Evolutionary conservation across 257 asterid genomes (phyloP).

Genomic region (Echites panduratus): DNA sequence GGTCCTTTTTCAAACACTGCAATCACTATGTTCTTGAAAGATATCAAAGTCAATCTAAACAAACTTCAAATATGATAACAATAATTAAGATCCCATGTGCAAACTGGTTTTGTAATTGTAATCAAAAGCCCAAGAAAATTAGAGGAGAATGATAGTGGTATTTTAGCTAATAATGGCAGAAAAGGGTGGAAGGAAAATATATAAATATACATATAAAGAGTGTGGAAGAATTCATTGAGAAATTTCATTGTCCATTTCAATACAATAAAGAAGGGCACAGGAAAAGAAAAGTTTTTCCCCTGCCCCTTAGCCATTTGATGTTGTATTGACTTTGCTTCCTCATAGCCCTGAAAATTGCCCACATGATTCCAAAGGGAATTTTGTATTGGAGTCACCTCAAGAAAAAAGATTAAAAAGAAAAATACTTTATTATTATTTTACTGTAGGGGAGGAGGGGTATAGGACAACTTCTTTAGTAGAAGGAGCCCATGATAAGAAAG

Average conservation of each 20-base stretch:
- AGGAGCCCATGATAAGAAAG: slow-evolving; percentile 36
- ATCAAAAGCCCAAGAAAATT: slow-evolving; percentile 1
- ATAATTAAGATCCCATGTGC: slow-evolving; percentile 53
- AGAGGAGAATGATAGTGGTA: background rate
- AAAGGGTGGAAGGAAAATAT: background rate
- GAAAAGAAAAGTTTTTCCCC: background rate
- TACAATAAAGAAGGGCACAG: background rate
- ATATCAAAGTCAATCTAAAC: slow-evolving; percentile 38
- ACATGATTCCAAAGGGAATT: slow-evolving; percentile 21
- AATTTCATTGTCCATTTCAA: background rate
- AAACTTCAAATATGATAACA: slow-evolving; percentile 32
- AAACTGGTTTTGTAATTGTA: slow-evolving; percentile 1
- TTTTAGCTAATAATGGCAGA: background rate
- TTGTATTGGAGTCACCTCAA: slow-evolving; percentile 64
- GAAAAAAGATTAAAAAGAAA: slow-evolving; percentile 18
- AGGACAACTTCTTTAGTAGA: slow-evolving; percentile 42
- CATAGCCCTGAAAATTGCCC: slow-evolving; percentile 24
- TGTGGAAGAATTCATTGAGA: background rate
- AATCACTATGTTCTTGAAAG: slow-evolving; percentile 72
- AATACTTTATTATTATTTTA: background rate
- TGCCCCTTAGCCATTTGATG: background rate
- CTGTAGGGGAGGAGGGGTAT: slow-evolving; percentile 1
- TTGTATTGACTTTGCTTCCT: slow-evolving; percentile 11
- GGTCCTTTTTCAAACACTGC: slow-evolving; percentile 39
- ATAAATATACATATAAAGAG: too few relatives aligned